Conservation (phyloP, 176 grass and related monocot species). For the Oryza nivara region DNA sequence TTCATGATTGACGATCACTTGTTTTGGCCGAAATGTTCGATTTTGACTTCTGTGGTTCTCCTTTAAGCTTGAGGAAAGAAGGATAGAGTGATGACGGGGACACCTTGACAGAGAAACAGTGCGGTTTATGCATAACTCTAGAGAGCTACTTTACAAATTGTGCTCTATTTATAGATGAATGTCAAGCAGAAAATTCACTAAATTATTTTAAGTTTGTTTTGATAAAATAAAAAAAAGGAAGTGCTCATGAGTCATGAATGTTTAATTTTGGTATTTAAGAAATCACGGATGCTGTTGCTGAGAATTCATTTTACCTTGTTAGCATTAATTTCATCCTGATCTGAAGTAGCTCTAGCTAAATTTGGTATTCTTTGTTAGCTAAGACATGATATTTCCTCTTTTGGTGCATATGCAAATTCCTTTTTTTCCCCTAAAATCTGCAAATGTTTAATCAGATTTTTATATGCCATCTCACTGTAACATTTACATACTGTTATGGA, state of each 20-base stretch:
- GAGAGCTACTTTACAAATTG: slow-evolving; percentile 23
- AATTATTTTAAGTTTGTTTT: background rate
- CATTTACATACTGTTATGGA: background rate
- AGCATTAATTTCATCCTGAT: background rate
- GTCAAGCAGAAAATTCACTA: background rate
- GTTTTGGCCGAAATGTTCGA: slow-evolving; percentile 24
- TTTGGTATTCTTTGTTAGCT: background rate
- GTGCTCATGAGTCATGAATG: background rate
- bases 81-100: slow-evolving; percentile 12
- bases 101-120: slow-evolving; percentile 16
- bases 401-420: background rate
- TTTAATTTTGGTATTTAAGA: background rate
- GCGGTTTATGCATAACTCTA: slow-evolving; percentile 9
- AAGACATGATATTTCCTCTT: slow-evolving; percentile 6
- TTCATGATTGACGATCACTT: slow-evolving; percentile 17
- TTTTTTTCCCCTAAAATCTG: background rate
- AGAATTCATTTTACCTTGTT: slow-evolving; percentile 18
- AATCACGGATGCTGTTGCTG: background rate
- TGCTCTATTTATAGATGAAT: slow-evolving; percentile 2
- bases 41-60: slow-evolving; percentile 14
- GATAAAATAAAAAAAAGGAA: background rate
- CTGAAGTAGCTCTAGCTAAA: slow-evolving; percentile 15
- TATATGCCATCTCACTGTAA: background rate
- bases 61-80: slow-evolving; percentile 21
- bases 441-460: background rate